A percentile compares a stretch with the other conserved stretches of the same genome.
Evolutionary conservation across 768 basidiomycete species (phyloP).

Genomic region (Boletus sp.): DNA sequence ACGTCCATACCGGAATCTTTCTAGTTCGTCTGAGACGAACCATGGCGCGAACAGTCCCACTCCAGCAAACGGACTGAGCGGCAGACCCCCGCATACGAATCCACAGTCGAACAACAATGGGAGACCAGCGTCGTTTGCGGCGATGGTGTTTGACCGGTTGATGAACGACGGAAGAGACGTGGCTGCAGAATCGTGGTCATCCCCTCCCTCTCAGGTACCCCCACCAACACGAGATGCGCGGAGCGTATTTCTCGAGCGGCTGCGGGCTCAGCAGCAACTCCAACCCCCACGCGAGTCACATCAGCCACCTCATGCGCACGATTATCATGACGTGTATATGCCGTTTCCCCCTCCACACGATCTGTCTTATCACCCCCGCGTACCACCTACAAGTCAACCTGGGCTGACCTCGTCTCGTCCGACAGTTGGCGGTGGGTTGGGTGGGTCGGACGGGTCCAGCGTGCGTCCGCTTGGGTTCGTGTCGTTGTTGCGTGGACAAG

Average conservation of each 20-base stretch:
- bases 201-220: not conserved
- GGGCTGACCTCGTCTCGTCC: constrained; percentile 5
- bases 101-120: constrained; percentile 11
- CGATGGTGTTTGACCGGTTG: constrained; percentile 22
- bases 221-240: constrained; percentile 7
- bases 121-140: constrained; percentile 16
- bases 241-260: constrained; percentile 8
- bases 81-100: constrained; percentile 4
- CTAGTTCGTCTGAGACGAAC: constrained; percentile 9
- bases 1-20: constrained; percentile 9
- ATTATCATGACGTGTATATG: constrained; percentile 1
- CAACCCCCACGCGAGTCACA: constrained; percentile 7
- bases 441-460: constrained; percentile 10
- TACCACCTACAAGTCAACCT: constrained; percentile 8
- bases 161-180: constrained; percentile 16
- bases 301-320: not conserved
- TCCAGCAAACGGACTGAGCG: not conserved
- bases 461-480: constrained; percentile 15
- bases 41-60: not conserved
- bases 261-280: constrained; percentile 16
- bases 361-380: constrained; percentile 3
- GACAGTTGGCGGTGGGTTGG: not conserved
- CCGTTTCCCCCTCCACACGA: constrained; percentile 5
- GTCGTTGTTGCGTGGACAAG: constrained; percentile 16
- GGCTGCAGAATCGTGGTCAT: constrained; percentile 4